Evolutionary conservation across 1,284 basidiomycete species (phyloP), one percentile per base, ranked within the genome.

Genomic region (Heterobasidion irregulare): DNA sequence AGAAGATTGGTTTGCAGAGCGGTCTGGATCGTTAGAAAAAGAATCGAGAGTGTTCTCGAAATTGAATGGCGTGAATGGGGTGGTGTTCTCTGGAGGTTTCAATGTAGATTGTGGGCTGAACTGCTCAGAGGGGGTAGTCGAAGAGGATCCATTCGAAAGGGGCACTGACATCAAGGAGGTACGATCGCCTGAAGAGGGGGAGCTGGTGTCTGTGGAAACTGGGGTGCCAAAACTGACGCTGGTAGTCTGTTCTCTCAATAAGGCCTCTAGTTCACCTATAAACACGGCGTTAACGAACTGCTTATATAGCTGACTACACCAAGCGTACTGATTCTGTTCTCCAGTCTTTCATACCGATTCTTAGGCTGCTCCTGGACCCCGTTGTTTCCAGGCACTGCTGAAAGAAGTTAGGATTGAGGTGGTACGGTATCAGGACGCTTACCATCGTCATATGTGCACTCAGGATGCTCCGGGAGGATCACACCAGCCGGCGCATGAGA

Each of bases 321-420:
- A 16, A n/a, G 74, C 84, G 56, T 56, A 87, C 86, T 75, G 58
- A 89, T 86, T 58, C 84, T 74, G 61, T 70, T 79, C 65, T 89
- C 85, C 47, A 88, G 63, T 58, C 72, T 74, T 63, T 86, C 83
- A 62, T 82, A 79, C 54, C 75, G 75, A 59, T 73, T 83, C 63
- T 78, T 82, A 2, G 82, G 78, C 2, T 72, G 72, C 52, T 83
- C 80, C 69, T 58, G 18, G 70, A 65, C 52, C 45, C 72, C 60
- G 52, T 52, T 64, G 44, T 63, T 63, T 60, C 76, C 79, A 33
- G 72, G 67, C 19, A 75, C 77, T 80, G 56, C 7, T 33, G 8
- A 53, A 52, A 41, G 38, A 41, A n/a, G 10, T 10, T 41, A n/a
- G 10, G 8, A 41, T 3, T 41, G 38, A 41, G 38, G n/a, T 41